These are phyloP conservation scores for Vitis amurensis DNA, from an alignment of 164 flowering plant genomes.

Conservation along the genomic window DNA sequence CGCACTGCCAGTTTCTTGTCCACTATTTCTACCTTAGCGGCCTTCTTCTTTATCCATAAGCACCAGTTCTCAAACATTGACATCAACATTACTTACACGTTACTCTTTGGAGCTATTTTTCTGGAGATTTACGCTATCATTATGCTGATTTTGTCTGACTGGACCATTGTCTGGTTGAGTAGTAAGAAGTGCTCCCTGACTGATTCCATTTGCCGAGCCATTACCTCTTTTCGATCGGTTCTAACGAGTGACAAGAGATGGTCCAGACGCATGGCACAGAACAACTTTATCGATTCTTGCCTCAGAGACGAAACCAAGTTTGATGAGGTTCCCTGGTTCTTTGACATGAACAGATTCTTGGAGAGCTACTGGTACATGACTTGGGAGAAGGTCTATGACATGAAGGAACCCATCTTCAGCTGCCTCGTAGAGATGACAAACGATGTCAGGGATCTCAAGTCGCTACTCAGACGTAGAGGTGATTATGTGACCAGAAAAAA, in stretches of 20 bases:
- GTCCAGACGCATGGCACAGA: constrained; percentile 5
- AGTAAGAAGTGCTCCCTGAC: neutral
- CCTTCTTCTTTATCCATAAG: too few species aligned
- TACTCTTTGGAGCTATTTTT: neutral
- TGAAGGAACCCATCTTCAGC: constrained; percentile 6
- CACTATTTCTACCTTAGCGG: too few species aligned
- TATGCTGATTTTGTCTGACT: constrained; percentile 2
- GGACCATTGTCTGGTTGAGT: constrained; percentile 1
- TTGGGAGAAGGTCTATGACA: neutral
- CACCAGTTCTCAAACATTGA: too few species aligned
- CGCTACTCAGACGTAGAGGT: neutral
- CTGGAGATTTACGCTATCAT: constrained; percentile 5
- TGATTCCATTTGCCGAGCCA: neutral
- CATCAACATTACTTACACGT: too few species aligned
- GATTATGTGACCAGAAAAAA: neutral
- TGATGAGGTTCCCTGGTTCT: neutral
- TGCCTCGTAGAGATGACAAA: neutral
- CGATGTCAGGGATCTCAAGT: neutral
- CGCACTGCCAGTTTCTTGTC: too few species aligned
- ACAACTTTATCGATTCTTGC: neutral
- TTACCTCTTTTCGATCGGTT: neutral
- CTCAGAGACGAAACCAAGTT: neutral
- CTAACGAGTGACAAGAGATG: neutral
- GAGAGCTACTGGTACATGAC: neutral
- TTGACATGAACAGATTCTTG: neutral